phyloP scores from a whole-genome alignment of 1,284 basidiomycete species.

The Neonothopanus nambi region DNA sequence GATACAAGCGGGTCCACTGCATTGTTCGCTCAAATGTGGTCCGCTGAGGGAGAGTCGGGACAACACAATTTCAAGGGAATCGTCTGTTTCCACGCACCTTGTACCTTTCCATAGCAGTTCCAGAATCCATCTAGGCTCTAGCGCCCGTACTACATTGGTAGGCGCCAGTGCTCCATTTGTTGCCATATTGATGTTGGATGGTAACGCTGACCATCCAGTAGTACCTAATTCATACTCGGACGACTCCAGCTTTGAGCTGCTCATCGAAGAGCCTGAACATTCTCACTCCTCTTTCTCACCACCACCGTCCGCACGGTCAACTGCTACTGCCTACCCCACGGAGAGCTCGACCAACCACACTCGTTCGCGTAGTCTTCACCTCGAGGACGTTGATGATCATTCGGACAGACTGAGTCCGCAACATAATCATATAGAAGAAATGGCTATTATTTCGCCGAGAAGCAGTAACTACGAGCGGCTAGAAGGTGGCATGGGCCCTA shows the following conservation, averaged over 20 bases:
- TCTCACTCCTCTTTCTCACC: not conserved
- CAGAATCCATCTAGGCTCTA: no score
- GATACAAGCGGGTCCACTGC: no score
- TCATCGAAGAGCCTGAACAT: not conserved
- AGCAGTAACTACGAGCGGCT: slow-evolving; percentile 62
- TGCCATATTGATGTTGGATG: not conserved
- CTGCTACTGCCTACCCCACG: not conserved
- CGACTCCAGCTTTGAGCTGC: not conserved
- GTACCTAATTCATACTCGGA: not conserved
- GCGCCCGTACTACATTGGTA: no score
- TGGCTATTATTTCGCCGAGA: slow-evolving; percentile 38
- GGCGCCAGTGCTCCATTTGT: not conserved
- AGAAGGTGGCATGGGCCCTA: slow-evolving; percentile 59
- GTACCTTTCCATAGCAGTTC: no score
- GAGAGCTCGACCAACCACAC: not conserved
- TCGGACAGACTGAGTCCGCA: no score
- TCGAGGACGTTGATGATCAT: not conserved
- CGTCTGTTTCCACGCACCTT: no score
- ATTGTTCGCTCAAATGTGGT: no score
- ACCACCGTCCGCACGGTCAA: not conserved
- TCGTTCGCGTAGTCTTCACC: slow-evolving; percentile 11
- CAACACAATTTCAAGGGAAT: no score
- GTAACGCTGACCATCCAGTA: not conserved
- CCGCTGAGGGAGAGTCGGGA: no score
- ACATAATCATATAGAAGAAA: not conserved